Percentiles rank a stretch among this genome's conserved stretches.
These are phyloP conservation scores for Alternaria gaisen DNA, from an alignment of 2,329 filamentous ascomycete species.

Conservation along the genomic window DNA sequence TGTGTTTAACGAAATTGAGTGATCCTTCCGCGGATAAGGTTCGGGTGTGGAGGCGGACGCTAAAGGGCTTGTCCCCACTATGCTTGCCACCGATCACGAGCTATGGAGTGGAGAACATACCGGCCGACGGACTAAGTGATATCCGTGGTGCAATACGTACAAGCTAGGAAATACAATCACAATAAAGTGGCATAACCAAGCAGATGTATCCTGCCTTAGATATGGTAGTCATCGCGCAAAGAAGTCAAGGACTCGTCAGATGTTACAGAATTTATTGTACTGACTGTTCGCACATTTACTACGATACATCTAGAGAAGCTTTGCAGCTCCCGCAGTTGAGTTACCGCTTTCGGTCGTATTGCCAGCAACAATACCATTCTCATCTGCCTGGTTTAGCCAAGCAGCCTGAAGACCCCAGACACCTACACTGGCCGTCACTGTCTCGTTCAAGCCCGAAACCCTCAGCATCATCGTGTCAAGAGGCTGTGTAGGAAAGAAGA, in stretches of 20 bases:
- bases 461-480: constrained; percentile 49
- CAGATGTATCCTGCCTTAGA: not conserved
- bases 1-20: constrained; percentile 1
- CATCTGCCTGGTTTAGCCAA: constrained; percentile 46
- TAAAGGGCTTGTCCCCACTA: not conserved
- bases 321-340: constrained; percentile 3
- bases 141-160: not conserved
- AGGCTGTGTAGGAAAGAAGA: constrained; percentile 60
- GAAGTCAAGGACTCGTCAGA: not conserved
- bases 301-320: constrained; percentile 5
- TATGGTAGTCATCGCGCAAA: not conserved
- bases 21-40: constrained; percentile 3
- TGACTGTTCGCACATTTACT: not conserved
- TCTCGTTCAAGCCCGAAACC: constrained; percentile 47
- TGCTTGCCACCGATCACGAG: not conserved
- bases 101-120: not conserved
- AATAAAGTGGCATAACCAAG: not conserved
- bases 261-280: not conserved
- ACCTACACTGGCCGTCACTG: constrained; percentile 50
- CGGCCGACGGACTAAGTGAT: not conserved
- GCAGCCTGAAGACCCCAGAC: constrained; percentile 53
- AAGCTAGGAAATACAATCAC: not conserved
- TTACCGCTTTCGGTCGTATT: constrained; percentile 39
- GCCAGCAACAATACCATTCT: constrained; percentile 44
- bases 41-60: constrained; percentile 3